Evolutionary conservation across 23 red algal genomes (phyloP).

Genomic region (Gracilaria domingensis): DNA sequence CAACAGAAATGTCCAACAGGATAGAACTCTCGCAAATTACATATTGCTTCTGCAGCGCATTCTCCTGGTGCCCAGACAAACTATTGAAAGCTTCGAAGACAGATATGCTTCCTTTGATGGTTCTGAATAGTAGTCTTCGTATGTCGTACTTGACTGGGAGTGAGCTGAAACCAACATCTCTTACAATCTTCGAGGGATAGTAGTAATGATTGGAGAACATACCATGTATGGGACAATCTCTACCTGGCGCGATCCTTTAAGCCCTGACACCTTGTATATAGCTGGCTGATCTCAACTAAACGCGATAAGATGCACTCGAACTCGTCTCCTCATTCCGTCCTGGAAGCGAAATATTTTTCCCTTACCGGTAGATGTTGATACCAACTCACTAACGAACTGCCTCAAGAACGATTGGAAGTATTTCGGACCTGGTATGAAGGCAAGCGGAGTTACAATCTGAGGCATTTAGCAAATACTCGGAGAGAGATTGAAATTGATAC

Average conservation of each 20-base stretch:
- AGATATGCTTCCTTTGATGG: not conserved
- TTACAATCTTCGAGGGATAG: not conserved
- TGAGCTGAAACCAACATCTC: not conserved
- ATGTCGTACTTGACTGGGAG: not conserved
- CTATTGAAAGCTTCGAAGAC: not conserved
- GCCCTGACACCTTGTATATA: constrained; percentile 2
- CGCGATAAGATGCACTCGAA: constrained; percentile 14
- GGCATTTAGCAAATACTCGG: not conserved
- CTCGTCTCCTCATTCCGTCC: not conserved
- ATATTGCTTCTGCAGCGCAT: not conserved
- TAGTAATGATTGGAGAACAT: constrained; percentile 21
- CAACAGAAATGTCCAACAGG: not conserved
- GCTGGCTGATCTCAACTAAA: constrained; percentile 29
- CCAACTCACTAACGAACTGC: not conserved
- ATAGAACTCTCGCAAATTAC: not conserved
- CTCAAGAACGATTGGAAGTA: constrained; percentile 35
- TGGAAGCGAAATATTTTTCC: not conserved
- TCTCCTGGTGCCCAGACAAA: not conserved
- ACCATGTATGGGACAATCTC: constrained; percentile 9
- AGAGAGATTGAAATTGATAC: not conserved
- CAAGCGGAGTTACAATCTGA: constrained; percentile 12
- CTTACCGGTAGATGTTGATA: not conserved
- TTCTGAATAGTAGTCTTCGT: not conserved
- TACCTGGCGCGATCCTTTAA: constrained; percentile 1
- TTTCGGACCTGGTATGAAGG: constrained; percentile 28